phyloP scores from a whole-genome alignment of 768 basidiomycete genomes.

The Amanita phalloides region DNA sequence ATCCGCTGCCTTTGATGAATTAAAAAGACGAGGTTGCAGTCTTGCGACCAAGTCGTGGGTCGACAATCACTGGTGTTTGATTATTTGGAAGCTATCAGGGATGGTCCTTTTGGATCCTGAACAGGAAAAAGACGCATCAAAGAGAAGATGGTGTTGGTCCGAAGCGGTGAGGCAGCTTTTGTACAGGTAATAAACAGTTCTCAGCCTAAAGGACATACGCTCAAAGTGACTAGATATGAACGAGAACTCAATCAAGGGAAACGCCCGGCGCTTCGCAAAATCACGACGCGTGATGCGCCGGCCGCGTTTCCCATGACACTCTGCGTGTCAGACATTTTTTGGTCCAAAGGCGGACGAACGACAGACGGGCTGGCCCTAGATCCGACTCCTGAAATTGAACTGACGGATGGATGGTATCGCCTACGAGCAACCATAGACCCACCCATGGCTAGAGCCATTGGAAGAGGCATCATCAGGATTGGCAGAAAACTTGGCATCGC shows the following conservation, averaged over 20 bases:
- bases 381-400: constrained; percentile 56
- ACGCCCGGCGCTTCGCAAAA: constrained; percentile 72
- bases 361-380: constrained; percentile 26
- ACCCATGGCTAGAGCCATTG: constrained; percentile 60
- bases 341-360: constrained; percentile 28
- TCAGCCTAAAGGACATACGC: neutral
- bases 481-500: constrained; percentile 80
- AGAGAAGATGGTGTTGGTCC: constrained; percentile 69
- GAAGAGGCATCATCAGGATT: constrained; percentile 51
- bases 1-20: constrained; percentile 41
- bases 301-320: constrained; percentile 76
- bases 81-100: constrained; percentile 93
- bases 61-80: constrained; percentile 81
- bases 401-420: constrained; percentile 98
- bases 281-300: constrained; percentile 77
- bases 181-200: constrained; percentile 51
- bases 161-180: constrained; percentile 76
- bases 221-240: constrained; percentile 54
- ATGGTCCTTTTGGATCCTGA: constrained; percentile 68
- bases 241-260: constrained; percentile 70
- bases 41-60: constrained; percentile 77
- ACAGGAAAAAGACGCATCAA: constrained; percentile 31
- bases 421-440: constrained; percentile 69
- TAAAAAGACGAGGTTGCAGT: constrained; percentile 47
- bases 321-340: constrained; percentile 66